Evolutionary conservation across 805 yeast genomes (phyloP), one percentile per base, ranked within the genome.

Genomic region (Cyberlindnera mycetangii): DNA sequence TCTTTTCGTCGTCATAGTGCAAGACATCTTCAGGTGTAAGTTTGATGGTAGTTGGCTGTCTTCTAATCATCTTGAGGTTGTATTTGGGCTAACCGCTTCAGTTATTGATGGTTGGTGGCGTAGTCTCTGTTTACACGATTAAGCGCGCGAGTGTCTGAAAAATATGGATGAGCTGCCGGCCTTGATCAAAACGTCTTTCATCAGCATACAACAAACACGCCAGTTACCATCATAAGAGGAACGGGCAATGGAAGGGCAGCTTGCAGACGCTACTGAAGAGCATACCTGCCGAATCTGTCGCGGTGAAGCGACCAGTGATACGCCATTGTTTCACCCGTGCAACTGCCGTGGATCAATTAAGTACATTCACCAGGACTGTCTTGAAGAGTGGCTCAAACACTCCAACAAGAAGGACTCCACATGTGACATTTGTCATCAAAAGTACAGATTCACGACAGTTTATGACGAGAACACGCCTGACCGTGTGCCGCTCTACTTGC

Each of bases 341-440:
- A 83, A 79, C 58, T 93, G 99, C 66, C 74, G 89, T 42, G 99
- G 99, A 2, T 85, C 96, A 12, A 95, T 93, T 62, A 85, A 84
- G 61, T 90, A 82, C 58, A 87, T 93, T 42, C 99, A 93, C 63
- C 95, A 92, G 63, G 95, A 85, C 44, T 93, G 99, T 64, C 66
- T 92, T 37, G 68, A 81, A 56, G 93, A 88, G 58, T 92, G 99
- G 99, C 75, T 93, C 32, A 71, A 74, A 40, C 89, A 54, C 42
- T 54, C 58, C 19, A 67, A 68, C 22, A 79, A 81, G 34, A 44
- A 37, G 47, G 74, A 74, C 27, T 72, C 82, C 11, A 72, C 76
- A 31, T 93, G 98, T 73, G 98, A 92, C 62, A 85, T 93, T 32
- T 93, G 98, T 63, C 84, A 89, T 56, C 71, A 85, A 28, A 77